A percentile compares a stretch with the other conserved stretches of the same genome.
Evolutionary conservation across 768 basidiomycete genomes (phyloP).

Genomic region (Saitozyma sp.): DNA sequence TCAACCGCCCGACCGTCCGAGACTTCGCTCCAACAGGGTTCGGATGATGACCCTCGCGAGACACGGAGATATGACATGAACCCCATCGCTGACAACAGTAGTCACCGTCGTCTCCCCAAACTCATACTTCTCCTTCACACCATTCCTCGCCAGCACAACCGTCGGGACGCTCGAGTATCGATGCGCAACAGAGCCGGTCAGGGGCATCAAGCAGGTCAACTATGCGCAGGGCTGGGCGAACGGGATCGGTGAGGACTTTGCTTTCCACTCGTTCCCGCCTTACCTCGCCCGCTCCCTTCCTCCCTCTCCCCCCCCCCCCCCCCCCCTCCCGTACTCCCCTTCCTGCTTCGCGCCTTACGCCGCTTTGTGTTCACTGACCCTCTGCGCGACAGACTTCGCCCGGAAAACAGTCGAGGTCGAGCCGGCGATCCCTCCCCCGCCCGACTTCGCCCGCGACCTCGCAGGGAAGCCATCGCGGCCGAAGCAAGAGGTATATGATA

Average conservation of each 20-base stretch:
- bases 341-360: constrained; percentile 18
- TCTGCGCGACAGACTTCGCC: constrained; percentile 24
- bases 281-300: too few relatives aligned
- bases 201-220: constrained; percentile 52
- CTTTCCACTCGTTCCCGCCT: constrained; percentile 7
- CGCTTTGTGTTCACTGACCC: not conserved
- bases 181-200: constrained; percentile 74
- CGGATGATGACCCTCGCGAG: too few relatives aligned
- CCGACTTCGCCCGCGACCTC: not conserved
- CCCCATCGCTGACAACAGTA: not conserved
- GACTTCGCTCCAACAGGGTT: too few relatives aligned
- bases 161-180: constrained; percentile 83
- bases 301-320: too few relatives aligned
- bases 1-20: not conserved
- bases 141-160: constrained; percentile 69
- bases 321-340: too few relatives aligned
- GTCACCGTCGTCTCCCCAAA: constrained; percentile 33
- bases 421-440: constrained; percentile 9
- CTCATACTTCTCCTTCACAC: constrained; percentile 49
- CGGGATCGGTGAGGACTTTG: constrained; percentile 44
- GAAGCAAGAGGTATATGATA: constrained; percentile 38
- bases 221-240: constrained; percentile 55
- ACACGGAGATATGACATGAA: too few relatives aligned
- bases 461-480: too few relatives aligned
- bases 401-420: constrained; percentile 29